A percentile compares a stretch with the other conserved stretches of the same genome.
These are phyloP conservation scores for Dichotomopilus funicola DNA, from an alignment of 2,329 filamentous ascomycete species.

Conservation along the genomic window DNA sequence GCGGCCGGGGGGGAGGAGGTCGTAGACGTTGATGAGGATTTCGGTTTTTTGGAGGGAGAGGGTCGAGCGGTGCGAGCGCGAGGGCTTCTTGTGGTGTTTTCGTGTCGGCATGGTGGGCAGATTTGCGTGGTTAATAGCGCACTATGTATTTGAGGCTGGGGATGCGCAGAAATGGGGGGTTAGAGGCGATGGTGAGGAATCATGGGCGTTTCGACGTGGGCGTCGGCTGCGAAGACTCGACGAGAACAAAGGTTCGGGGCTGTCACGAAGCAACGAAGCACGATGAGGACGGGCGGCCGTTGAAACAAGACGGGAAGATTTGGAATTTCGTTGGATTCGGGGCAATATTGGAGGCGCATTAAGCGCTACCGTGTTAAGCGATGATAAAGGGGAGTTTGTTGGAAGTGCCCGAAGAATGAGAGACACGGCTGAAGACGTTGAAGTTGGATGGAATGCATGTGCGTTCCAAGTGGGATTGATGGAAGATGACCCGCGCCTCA, in stretches of 20 bases:
- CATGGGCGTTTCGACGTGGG: not conserved
- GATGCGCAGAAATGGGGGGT: not conserved
- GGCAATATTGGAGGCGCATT: too few relatives aligned
- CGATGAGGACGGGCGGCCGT: not conserved
- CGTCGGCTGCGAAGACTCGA: not conserved
- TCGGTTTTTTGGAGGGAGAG: slow-evolving; percentile 66
- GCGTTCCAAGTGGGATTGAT: too few relatives aligned
- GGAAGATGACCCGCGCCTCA: too few relatives aligned
- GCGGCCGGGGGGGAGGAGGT: slow-evolving; percentile 68
- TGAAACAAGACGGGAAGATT: not conserved
- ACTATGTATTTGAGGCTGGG: too few relatives aligned
- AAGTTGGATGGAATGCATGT: too few relatives aligned
- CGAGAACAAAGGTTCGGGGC: not conserved
- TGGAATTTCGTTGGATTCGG: too few relatives aligned
- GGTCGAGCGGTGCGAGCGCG: slow-evolving; percentile 53
- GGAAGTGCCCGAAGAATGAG: too few relatives aligned
- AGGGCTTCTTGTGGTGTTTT: slow-evolving; percentile 35
- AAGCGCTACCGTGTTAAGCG: too few relatives aligned
- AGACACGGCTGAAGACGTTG: too few relatives aligned
- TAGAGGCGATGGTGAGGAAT: not conserved
- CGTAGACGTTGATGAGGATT: slow-evolving; percentile 71
- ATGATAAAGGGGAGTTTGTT: too few relatives aligned
- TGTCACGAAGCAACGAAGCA: too few relatives aligned
- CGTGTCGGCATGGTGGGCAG: slow-evolving; percentile 34
- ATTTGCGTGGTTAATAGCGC: not conserved